Evolutionary conservation across 495 filamentous ascomycete species (phyloP).

Genomic region (Podospora appendiculata): DNA sequence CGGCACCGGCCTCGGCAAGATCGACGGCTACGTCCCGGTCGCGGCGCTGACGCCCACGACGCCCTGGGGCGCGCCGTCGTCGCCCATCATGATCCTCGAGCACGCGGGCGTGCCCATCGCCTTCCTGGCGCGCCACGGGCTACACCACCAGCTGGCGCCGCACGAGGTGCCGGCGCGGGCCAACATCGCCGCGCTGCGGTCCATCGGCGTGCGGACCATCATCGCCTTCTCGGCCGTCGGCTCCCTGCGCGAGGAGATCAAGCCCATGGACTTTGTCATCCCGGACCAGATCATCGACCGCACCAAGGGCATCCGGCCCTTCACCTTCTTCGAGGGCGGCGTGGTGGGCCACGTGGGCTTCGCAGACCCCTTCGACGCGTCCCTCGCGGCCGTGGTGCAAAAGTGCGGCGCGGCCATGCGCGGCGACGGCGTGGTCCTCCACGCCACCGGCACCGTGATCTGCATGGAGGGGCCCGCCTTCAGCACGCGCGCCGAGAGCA

Average conservation of each 20-base stretch:
- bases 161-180: constrained; percentile 87
- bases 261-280: constrained; percentile 91
- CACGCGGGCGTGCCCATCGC: constrained; percentile 77
- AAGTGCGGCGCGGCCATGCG: constrained; percentile 67
- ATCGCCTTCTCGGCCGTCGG: constrained; percentile 96
- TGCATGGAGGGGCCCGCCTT: constrained; percentile 99
- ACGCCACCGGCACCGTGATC: constrained; percentile 70
- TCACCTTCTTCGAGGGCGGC: constrained; percentile 92
- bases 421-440: constrained; percentile 70
- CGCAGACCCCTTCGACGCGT: constrained; percentile 85
- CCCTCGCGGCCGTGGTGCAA: constrained; percentile 62
- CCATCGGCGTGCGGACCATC: constrained; percentile 78
- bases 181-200: constrained; percentile 91
- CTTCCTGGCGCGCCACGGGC: constrained; percentile 88
- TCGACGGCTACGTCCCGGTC: constrained; percentile 69
- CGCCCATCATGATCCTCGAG: constrained; percentile 82
- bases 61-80: constrained; percentile 89
- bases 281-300: constrained; percentile 97
- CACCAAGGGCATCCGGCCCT: constrained; percentile 87
- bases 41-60: constrained; percentile 64
- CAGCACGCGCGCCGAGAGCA: constrained; percentile 90
- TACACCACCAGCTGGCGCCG: constrained; percentile 79
- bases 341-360: constrained; percentile 93
- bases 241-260: constrained; percentile 82
- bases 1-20: constrained; percentile 76